Evolutionary conservation across 495 filamentous ascomycete genomes (phyloP).

Genomic region (Penicillium samsonianum): DNA sequence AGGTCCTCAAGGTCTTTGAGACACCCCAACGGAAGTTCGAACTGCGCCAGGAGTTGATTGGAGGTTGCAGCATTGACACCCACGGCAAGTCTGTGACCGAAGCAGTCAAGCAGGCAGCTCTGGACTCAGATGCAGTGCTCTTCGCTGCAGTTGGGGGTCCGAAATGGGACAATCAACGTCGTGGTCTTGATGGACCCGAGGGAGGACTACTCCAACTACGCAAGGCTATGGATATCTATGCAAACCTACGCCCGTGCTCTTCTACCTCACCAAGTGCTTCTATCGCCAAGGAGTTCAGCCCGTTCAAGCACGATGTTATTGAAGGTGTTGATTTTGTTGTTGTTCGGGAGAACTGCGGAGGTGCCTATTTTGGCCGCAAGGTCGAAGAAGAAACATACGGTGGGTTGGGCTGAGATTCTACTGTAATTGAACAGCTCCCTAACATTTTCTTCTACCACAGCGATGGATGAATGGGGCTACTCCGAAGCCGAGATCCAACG

Average conservation of each 20-base stretch:
- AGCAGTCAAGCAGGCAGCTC: slow-evolving; percentile 44
- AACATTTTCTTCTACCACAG: slow-evolving; percentile 15
- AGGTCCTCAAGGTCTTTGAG: slow-evolving; percentile 51
- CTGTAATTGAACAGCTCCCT: not conserved
- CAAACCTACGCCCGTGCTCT: slow-evolving; percentile 51
- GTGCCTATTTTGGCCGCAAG: slow-evolving; percentile 55
- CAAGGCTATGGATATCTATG: slow-evolving; percentile 52
- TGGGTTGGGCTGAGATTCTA: slow-evolving; percentile 8
- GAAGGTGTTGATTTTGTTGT: slow-evolving; percentile 53
- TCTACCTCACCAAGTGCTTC: slow-evolving; percentile 41
- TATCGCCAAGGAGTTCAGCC: slow-evolving; percentile 42
- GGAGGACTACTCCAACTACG: slow-evolving; percentile 48
- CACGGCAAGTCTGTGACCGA: slow-evolving; percentile 48
- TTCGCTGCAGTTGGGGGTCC: slow-evolving; percentile 54
- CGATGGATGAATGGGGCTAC: slow-evolving; percentile 54
- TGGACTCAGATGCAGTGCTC: slow-evolving; percentile 48
- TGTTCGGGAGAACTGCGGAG: slow-evolving; percentile 54
- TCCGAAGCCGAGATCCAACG: slow-evolving; percentile 48
- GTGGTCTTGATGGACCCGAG: slow-evolving; percentile 47
- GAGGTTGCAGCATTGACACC: slow-evolving; percentile 49
- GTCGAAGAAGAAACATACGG: slow-evolving; percentile 48
- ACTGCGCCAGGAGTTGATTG: slow-evolving; percentile 49
- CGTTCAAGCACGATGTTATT: slow-evolving; percentile 48
- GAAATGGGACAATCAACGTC: slow-evolving; percentile 49
- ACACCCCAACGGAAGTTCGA: slow-evolving; percentile 39